Percentiles rank a stretch among this genome's conserved stretches.
These are phyloP conservation scores for Boletus tomentosulus DNA, from an alignment of 768 basidiomycete species.

Conservation along the genomic window DNA sequence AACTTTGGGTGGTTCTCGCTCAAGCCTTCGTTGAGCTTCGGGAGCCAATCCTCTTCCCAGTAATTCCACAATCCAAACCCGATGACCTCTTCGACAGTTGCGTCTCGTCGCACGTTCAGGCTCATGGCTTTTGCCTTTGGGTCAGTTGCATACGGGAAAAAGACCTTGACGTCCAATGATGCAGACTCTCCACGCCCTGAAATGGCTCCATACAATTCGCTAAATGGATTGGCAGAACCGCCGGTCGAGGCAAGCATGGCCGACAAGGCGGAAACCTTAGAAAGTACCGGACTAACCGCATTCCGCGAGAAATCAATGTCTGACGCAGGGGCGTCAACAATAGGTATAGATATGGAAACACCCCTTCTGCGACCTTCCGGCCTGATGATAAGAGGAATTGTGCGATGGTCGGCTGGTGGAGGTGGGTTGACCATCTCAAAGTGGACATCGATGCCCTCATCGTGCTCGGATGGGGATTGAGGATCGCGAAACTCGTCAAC, in stretches of 20 bases:
- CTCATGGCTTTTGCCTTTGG: conserved; percentile 61
- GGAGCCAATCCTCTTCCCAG: conserved; percentile 84
- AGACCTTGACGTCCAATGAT: conserved; percentile 65
- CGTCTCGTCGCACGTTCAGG: conserved; percentile 78
- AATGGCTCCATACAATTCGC: conserved; percentile 81
- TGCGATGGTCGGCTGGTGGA: conserved; percentile 19
- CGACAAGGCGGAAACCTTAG: conserved; percentile 62
- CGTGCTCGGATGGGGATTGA: conserved; percentile 17
- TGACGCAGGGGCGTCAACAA: conserved; percentile 11
- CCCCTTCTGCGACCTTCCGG: conserved; percentile 28
- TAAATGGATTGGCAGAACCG: conserved; percentile 75
- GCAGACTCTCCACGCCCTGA: conserved; percentile 70
- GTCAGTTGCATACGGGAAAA: conserved; percentile 75
- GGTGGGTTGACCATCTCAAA: conserved; percentile 55
- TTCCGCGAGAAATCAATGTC: conserved; percentile 49
- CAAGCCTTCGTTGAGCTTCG: conserved; percentile 67
- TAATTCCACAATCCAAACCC: conserved; percentile 91
- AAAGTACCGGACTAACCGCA: conserved; percentile 39
- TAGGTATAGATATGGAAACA: conserved; percentile 25
- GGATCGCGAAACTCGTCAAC: conserved; percentile 27
- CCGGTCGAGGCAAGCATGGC: conserved; percentile 67
- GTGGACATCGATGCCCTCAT: conserved; percentile 36
- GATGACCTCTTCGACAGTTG: conserved; percentile 92
- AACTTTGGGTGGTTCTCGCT: conserved; percentile 62
- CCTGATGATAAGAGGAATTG: conserved; percentile 18